Base-by-base conservation (phyloP, 2,329 filamentous ascomycete species). In the Dactylellina sp. region DNA sequence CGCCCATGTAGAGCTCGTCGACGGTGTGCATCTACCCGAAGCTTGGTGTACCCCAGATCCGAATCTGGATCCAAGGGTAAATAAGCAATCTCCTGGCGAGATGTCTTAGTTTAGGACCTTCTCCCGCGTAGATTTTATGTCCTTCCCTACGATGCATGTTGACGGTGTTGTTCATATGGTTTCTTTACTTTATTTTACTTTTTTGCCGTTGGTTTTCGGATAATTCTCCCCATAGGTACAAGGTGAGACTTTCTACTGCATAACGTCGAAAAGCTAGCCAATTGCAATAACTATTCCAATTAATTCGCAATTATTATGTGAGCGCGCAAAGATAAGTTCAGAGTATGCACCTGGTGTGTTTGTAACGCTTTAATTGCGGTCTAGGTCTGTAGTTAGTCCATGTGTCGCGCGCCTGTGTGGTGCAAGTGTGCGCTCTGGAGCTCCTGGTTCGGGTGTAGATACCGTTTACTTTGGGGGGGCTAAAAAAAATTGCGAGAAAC, bases 51-150 rank as follows among this genome's bases (percentile, higher is more conserved):
- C 68, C 68, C 68, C 68, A 24, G 60, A 64, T 64, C 47, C 37
- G 60, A 64, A 57, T 57, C 40, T 57, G 52, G 52, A 65, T 37
- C 52, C 50, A 46, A 55, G 35, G 16, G 37, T 53, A 55, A 65
- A 72, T 28, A 59, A 65, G 59, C 53, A 72, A 72, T 49, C 63
- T 60, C 56, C 55, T 68, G 68, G 68, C 68, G 60, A 64, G 60
- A 55, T 59, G 59, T 49, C 55, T 50, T 18, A 52, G 57, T 18
- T 28, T 25, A 52, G 39, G 16, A 18, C 39, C 22, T 40, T 40
- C 42, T 24, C 35, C 57, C 57, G 57, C 57, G 57, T 62, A 62
- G 35, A 62, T 18, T 65, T 47, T 57, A 42, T 40, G 42, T 44
- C 32, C 35, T 32, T 32, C 28, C 28, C 28, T 32, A n/a, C 28